Evolutionary conservation across 148 eudicot genomes (phyloP), one percentile per base, ranked within the genome.

Genomic region (Rhododendron simsii): DNA sequence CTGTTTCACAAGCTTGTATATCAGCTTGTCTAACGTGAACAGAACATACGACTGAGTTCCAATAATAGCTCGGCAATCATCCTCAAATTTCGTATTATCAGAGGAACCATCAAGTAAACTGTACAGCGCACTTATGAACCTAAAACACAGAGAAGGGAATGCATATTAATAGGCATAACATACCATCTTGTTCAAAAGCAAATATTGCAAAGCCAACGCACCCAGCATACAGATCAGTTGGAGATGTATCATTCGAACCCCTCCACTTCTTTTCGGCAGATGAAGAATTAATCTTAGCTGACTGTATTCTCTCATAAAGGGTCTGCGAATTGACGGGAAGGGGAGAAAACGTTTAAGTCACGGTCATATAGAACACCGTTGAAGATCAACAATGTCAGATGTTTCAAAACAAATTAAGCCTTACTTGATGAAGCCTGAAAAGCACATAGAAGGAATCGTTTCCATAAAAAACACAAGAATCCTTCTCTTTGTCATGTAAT

Each of bases 21-120:
- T 92, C 85, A 95, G 93, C 89, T 95, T 97, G 94, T 95, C 98
- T 78, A 97, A 89, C 26, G 99, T 97, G 90, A 97, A 97, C 57
- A 97, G 94, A 84, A 93, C 73, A 87, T 94, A 97, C 8, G 99
- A 97, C 84, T 93, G 96, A 83, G 98, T 90, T 71, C 99, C 99
- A 89, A 95, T 92, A 51, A 92, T 91, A 80, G 98, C 93, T 76
- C 98, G 95, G 86, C 99, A 96, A 80, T 96, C 99, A 89, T 96
- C 99, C 91, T 96, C 99, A 87, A 92, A 96, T 91, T 95, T 96
- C 74, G 94, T 83, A 88, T 93, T 96, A 85, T 96, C 98, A 59
- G 93, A 92, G 81, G 98, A 91, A 63, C 99, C 99, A 86, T 93
- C 92, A 57, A 96, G 95, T 87, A 96, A 87, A 86, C 91, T 93